A percentile compares a stretch with the other conserved stretches of the same genome.
Evolutionary conservation across 257 asterid species (phyloP).

Genomic region (Petunia secreta): DNA sequence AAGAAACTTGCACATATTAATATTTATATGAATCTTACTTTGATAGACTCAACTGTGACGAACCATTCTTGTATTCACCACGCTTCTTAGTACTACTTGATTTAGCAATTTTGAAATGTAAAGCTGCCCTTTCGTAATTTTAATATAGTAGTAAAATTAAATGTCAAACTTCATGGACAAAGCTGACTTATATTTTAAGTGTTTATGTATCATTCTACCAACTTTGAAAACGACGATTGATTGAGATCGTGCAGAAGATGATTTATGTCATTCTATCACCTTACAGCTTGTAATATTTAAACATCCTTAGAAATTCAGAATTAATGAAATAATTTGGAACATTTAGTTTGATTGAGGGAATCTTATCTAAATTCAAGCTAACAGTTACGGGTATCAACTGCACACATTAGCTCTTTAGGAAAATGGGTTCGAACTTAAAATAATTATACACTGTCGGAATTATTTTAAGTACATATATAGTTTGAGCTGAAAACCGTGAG

Average conservation of each 20-base stretch:
- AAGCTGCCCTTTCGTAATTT: not conserved
- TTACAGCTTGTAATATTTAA: not conserved
- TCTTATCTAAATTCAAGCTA: conserved; percentile 1
- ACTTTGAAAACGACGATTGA: not conserved
- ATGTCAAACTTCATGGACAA: conserved; percentile 1
- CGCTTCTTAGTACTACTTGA: not conserved
- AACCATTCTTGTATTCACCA: not conserved
- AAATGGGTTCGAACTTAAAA: not conserved
- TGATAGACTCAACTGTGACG: not conserved
- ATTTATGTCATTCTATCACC: not conserved
- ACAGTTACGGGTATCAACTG: not conserved
- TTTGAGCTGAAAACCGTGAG: not conserved
- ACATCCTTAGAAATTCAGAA: conserved; percentile 1
- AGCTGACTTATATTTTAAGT: not conserved
- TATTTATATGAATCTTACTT: not conserved
- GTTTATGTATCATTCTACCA: not conserved
- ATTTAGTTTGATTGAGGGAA: not conserved
- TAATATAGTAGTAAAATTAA: not conserved
- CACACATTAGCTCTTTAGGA: not conserved
- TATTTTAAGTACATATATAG: no score
- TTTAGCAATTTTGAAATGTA: not conserved
- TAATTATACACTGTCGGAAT: not conserved
- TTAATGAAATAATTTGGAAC: not conserved
- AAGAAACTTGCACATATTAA: not conserved
- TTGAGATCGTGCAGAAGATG: conserved; percentile 7